These are phyloP conservation scores for Botryotinia globosa DNA, from an alignment of 2,329 filamentous ascomycete species.

Conservation along the genomic window DNA sequence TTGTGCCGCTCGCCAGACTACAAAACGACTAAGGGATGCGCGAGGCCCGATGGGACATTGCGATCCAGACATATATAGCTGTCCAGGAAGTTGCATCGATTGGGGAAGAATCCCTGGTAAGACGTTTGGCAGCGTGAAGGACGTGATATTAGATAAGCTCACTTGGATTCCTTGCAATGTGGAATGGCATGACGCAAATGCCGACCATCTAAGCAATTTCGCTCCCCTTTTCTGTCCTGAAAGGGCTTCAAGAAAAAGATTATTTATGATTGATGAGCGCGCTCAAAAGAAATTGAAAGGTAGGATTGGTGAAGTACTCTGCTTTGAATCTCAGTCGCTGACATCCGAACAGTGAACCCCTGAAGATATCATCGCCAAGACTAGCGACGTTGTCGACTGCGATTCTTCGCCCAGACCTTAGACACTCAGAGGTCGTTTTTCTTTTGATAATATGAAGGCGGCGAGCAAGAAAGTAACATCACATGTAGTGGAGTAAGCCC, in stretches of 20 bases:
- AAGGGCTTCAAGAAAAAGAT: background rate
- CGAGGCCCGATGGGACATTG: background rate
- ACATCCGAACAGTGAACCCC: background rate
- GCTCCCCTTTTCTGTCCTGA: background rate
- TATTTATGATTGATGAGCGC: background rate
- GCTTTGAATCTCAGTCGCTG: background rate
- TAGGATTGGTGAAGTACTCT: background rate
- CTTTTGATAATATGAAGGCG: background rate
- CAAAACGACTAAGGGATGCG: background rate
- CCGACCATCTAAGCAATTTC: background rate
- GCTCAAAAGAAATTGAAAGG: background rate
- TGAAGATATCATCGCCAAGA: background rate
- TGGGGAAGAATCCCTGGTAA: background rate
- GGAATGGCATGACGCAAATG: background rate
- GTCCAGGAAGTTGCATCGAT: constrained; percentile 2
- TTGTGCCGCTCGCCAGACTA: background rate
- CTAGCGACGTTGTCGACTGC: background rate
- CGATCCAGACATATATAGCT: background rate
- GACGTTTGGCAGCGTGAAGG: fast-evolving
- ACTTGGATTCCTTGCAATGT: background rate
- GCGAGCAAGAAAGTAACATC: background rate
- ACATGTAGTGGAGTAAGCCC: background rate
- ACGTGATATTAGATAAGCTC: background rate
- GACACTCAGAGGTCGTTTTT: background rate
- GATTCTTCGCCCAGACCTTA: background rate